Conservation (phyloP, 306 rosid genomes). For the Calophaca sinica region DNA sequence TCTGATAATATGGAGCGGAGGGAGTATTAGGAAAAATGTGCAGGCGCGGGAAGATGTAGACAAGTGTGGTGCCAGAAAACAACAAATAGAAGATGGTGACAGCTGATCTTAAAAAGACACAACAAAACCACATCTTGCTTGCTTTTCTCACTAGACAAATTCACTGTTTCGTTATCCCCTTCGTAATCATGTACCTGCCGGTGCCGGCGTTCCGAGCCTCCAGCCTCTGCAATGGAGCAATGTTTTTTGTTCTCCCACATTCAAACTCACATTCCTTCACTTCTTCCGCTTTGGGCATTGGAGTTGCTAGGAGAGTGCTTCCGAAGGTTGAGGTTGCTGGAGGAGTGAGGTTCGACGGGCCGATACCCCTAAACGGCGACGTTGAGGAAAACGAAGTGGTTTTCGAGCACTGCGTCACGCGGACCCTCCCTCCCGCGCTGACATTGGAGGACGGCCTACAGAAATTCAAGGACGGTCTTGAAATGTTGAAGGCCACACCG, state of each 20-base stretch:
- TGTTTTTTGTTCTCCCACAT: not conserved
- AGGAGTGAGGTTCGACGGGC: slow-evolving; percentile 52
- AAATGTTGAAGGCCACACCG: slow-evolving; percentile 60
- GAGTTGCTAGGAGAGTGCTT: not conserved
- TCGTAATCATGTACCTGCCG: not conserved
- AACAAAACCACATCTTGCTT: not conserved
- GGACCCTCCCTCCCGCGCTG: slow-evolving; percentile 73
- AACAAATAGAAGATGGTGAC: too few relatives aligned
- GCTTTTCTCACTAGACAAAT: not conserved
- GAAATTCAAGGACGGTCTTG: slow-evolving; percentile 67
- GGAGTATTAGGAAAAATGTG: too few relatives aligned
- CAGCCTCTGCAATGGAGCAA: not conserved
- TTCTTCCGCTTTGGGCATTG: not conserved
- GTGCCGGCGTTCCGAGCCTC: not conserved
- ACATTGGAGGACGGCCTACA: slow-evolving; percentile 76
- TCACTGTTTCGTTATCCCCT: not conserved
- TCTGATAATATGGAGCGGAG: too few relatives aligned
- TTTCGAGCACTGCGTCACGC: slow-evolving; percentile 75
- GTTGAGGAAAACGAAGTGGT: slow-evolving; percentile 56
- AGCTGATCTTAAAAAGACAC: too few relatives aligned
- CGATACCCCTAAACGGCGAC: slow-evolving; percentile 41
- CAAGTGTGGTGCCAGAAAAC: too few relatives aligned
- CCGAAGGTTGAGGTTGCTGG: slow-evolving; percentile 27
- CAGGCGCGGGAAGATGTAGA: too few relatives aligned
- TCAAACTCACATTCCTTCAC: slow-evolving; percentile 6